Evolutionary conservation across 306 rosid species (phyloP).

Genomic region (Quercus bicolor): DNA sequence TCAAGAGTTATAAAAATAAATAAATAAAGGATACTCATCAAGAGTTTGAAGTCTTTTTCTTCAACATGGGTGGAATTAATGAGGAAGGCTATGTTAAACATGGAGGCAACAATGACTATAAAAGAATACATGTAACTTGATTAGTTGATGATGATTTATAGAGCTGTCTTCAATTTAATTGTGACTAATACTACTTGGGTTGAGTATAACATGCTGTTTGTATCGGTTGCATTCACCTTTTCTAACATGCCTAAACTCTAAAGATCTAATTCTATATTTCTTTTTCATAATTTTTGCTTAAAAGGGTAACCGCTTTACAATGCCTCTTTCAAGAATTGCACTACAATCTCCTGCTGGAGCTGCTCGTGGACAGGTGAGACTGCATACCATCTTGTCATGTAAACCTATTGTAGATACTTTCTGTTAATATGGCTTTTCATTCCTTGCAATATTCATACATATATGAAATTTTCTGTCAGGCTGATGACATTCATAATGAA

Average conservation of each 20-base stretch:
- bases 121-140: background rate
- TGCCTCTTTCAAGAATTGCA: constrained; percentile 83
- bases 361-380: constrained; percentile 92
- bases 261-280: background rate
- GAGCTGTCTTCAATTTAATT: background rate
- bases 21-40: background rate
- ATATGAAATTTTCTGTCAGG: constrained; percentile 42
- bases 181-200: background rate
- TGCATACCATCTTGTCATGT: background rate
- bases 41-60: background rate
- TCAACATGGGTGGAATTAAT: background rate
- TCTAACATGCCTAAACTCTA: constrained; percentile 7
- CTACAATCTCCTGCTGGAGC: constrained; percentile 85
- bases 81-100: background rate
- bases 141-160: background rate
- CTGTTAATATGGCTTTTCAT: background rate
- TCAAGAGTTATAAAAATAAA: background rate
- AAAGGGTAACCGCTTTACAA: constrained; percentile 76
- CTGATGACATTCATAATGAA: constrained; percentile 87
- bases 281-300: background rate
- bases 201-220: background rate
- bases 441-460: constrained; percentile 20
- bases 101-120: background rate
- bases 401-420: background rate
- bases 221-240: background rate